Conservation (phyloP, 148 eudicot species). For the Fallopia convolvulus region DNA sequence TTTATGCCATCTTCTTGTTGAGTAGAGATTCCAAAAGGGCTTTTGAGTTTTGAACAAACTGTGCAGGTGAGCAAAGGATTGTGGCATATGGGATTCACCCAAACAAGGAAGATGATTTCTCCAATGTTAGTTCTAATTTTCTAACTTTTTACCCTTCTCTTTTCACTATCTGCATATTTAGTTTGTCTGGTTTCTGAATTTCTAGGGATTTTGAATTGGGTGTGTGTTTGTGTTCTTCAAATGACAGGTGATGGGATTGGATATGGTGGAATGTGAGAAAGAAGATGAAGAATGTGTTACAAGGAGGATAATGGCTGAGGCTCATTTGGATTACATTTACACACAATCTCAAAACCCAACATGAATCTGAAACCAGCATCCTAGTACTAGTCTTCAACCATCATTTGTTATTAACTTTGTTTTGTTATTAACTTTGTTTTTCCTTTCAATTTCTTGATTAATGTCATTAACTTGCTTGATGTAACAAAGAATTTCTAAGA, state of each 20-base stretch:
- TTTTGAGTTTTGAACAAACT: not conserved
- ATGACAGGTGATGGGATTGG: conserved; percentile 17
- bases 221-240: not conserved
- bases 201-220: conserved; percentile 1
- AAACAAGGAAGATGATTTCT: conserved; percentile 6
- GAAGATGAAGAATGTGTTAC: conserved; percentile 1
- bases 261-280: conserved; percentile 10
- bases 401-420: not conserved
- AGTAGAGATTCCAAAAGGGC: not conserved
- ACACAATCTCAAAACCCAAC: not conserved
- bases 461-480: not conserved
- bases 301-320: conserved; percentile 7
- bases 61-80: conserved; percentile 4
- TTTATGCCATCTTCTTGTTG: not conserved
- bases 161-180: not conserved
- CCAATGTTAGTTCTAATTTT: conserved; percentile 12
- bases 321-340: conserved; percentile 18
- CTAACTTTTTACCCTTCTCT: not conserved
- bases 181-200: not conserved
- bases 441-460: not conserved
- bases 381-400: not conserved
- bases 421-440: not conserved
- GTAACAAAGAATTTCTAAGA: not conserved
- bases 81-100: not conserved
- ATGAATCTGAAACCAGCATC: not conserved